A percentile compares a stretch with the other conserved stretches of the same genome.
These are phyloP conservation scores for Erysimum cheiranthoides DNA, from an alignment of 345 rosid genomes.

Conservation along the genomic window DNA sequence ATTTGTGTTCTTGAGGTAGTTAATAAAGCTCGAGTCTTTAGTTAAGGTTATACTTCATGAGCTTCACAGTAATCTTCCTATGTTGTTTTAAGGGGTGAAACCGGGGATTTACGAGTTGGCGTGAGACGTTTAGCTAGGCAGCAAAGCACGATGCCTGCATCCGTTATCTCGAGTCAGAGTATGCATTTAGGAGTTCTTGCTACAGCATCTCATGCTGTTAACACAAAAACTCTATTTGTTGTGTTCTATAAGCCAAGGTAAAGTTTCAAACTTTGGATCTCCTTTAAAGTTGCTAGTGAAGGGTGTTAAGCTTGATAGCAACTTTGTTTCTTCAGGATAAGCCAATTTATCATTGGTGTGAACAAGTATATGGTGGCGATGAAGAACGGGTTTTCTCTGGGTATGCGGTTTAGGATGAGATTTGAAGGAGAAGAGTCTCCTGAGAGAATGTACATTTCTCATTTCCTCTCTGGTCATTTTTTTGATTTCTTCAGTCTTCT, in stretches of 20 bases:
- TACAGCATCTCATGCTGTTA: constrained; percentile 78
- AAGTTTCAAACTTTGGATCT: constrained; percentile 15
- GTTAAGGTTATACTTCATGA: constrained; percentile 8
- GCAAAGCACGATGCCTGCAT: constrained; percentile 62
- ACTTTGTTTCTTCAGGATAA: constrained; percentile 55
- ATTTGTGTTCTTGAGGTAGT: constrained; percentile 74
- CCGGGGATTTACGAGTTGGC: constrained; percentile 69
- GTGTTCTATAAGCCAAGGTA: constrained; percentile 85
- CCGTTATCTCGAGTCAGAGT: constrained; percentile 81
- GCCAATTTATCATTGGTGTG: constrained; percentile 65
- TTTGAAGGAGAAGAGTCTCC: constrained; percentile 84
- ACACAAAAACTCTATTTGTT: constrained; percentile 60
- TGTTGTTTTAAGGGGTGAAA: constrained; percentile 53
- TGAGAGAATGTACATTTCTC: constrained; percentile 59
- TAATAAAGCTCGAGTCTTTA: neutral
- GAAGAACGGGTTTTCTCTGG: constrained; percentile 53
- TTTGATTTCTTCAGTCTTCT: neutral
- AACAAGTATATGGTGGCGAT: constrained; percentile 65
- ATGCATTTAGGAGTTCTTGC: constrained; percentile 90
- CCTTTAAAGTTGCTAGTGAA: neutral
- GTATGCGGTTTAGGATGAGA: constrained; percentile 82
- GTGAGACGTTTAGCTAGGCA: constrained; percentile 61
- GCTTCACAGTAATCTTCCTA: constrained; percentile 17
- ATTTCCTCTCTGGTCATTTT: neutral
- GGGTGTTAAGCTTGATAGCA: neutral